Conservation (phyloP, 2,329 filamentous ascomycete genomes). For the Emmonsia crescens region DNA sequence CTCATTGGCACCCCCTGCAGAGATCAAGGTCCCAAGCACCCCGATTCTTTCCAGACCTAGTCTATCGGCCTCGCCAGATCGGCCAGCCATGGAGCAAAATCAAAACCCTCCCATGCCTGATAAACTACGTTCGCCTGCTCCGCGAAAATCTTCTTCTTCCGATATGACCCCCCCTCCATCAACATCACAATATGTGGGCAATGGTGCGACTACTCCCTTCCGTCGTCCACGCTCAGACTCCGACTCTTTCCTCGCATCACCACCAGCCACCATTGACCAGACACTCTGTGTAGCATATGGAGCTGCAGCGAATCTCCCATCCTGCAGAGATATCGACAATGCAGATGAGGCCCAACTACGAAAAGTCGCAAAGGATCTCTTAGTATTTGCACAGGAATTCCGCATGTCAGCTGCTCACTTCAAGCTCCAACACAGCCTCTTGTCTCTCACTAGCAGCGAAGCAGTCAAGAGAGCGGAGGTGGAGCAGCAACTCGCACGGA, state of each 20-base stretch:
- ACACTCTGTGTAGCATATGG: slow-evolving; percentile 33
- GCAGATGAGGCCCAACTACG: slow-evolving; percentile 44
- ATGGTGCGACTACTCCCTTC: slow-evolving; percentile 24
- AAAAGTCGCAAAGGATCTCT: slow-evolving; percentile 43
- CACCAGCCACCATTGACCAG: slow-evolving; percentile 37
- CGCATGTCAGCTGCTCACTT: slow-evolving; percentile 83
- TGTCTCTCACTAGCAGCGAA: slow-evolving; percentile 73
- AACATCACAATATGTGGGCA: slow-evolving; percentile 39
- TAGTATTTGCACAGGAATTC: slow-evolving; percentile 48
- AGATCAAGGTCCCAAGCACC: slow-evolving; percentile 28
- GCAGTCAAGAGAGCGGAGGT: slow-evolving; percentile 78
- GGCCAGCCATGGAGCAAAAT: slow-evolving; percentile 20
- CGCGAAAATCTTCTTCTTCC: slow-evolving; percentile 37
- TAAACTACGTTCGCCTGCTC: slow-evolving; percentile 28
- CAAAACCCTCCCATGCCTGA: slow-evolving; percentile 25
- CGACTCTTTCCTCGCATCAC: slow-evolving; percentile 31
- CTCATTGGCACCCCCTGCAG: slow-evolving; percentile 29
- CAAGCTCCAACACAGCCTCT: slow-evolving; percentile 78
- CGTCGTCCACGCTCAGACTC: slow-evolving; percentile 33
- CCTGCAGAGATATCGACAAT: slow-evolving; percentile 41
- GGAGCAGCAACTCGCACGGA: slow-evolving; percentile 81
- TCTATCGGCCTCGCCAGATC: slow-evolving; percentile 28
- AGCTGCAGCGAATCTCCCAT: slow-evolving; percentile 36
- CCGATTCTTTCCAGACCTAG: slow-evolving; percentile 21
- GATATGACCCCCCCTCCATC: slow-evolving; percentile 54